A percentile compares a stretch with the other conserved stretches of the same genome.
These are phyloP conservation scores for Hirschioporus abietinus DNA, from an alignment of 768 basidiomycete genomes.

Conservation along the genomic window DNA sequence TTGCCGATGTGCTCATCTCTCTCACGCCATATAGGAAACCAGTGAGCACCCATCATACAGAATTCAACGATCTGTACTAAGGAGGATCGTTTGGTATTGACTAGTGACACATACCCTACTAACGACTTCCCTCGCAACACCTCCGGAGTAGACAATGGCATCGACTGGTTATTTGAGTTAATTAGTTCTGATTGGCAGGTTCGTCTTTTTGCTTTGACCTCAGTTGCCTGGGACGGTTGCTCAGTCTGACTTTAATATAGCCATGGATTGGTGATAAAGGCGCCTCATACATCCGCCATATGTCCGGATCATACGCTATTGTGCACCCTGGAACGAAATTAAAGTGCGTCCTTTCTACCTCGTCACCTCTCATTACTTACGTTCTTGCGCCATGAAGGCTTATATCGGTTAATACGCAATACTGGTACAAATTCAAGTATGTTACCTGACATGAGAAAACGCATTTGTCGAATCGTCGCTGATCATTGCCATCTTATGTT, in stretches of 20 bases:
- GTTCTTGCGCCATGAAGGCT: constrained; percentile 30
- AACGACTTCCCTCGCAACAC: constrained; percentile 50
- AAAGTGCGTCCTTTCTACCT: constrained; percentile 24
- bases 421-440: constrained; percentile 58
- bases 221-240: too few relatives aligned
- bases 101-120: constrained; percentile 52
- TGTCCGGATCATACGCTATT: constrained; percentile 51
- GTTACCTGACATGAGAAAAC: constrained; percentile 7
- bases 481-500: neutral
- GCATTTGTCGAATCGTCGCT: neutral
- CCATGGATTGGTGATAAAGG: constrained; percentile 42
- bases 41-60: constrained; percentile 29
- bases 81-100: neutral
- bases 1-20: constrained; percentile 18
- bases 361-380: neutral
- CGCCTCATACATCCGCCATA: constrained; percentile 37
- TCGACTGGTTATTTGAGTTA: constrained; percentile 55
- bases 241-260: constrained; percentile 18
- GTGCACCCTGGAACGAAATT: constrained; percentile 44
- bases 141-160: constrained; percentile 29
- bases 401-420: constrained; percentile 55
- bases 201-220: constrained; percentile 10
- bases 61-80: constrained; percentile 31
- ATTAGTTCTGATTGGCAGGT: constrained; percentile 46
- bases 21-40: constrained; percentile 41